Evolutionary conservation across 495 filamentous ascomycete species (phyloP).

Genomic region (Annulohypoxylon nitens): DNA sequence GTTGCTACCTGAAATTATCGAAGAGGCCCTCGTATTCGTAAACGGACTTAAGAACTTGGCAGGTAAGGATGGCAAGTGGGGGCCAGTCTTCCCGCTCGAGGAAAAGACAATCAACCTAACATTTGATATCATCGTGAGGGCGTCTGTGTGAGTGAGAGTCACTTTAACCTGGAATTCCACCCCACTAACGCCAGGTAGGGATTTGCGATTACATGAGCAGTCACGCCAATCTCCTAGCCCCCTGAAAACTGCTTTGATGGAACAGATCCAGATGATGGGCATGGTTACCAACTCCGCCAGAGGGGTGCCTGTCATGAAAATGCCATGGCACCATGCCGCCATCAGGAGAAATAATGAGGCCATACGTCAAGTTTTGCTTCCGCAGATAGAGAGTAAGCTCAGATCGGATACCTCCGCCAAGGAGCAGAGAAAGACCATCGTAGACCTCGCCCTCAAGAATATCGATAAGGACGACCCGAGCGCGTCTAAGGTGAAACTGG

Average conservation of each 20-base stretch:
- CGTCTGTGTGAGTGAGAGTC: constrained; percentile 46
- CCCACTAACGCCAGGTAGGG: constrained; percentile 40
- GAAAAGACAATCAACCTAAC: constrained; percentile 52
- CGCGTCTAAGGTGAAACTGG: constrained; percentile 40
- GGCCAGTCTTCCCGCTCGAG: constrained; percentile 54
- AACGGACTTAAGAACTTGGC: constrained; percentile 49
- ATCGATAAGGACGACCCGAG: constrained; percentile 44
- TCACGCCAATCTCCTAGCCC: constrained; percentile 37
- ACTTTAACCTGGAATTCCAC: background rate
- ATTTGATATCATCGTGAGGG: constrained; percentile 55
- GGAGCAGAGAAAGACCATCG: constrained; percentile 45
- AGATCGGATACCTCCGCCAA: constrained; percentile 22
- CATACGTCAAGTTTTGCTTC: constrained; percentile 45
- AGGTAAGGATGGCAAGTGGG: constrained; percentile 41
- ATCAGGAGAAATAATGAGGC: constrained; percentile 46
- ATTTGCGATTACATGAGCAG: constrained; percentile 48
- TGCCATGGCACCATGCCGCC: constrained; percentile 40
- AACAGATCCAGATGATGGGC: constrained; percentile 42
- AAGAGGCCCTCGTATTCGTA: constrained; percentile 54
- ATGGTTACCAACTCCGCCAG: constrained; percentile 33
- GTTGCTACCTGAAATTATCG: constrained; percentile 56
- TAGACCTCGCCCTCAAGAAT: constrained; percentile 48
- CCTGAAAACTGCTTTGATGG: constrained; percentile 41
- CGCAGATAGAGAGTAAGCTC: constrained; percentile 47
- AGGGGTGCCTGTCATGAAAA: constrained; percentile 19